These are phyloP conservation scores for Ophiostoma australiae DNA, from an alignment of 2,329 filamentous ascomycete genomes.

Conservation along the genomic window DNA sequence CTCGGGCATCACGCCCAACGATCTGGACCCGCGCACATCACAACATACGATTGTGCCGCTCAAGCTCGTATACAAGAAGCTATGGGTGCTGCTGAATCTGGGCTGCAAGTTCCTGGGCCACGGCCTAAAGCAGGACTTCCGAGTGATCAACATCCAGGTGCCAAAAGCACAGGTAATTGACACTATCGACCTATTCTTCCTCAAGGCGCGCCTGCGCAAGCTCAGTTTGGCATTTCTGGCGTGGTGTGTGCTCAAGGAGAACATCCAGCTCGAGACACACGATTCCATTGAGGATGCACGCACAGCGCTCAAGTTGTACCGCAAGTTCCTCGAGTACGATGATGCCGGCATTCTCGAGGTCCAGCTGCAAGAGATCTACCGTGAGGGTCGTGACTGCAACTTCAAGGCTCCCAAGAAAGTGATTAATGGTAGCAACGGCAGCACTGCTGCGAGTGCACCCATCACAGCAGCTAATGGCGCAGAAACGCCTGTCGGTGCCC, in stretches of 20 bases:
- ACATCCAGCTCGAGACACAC: conserved; percentile 87
- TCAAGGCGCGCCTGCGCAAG: conserved; percentile 74
- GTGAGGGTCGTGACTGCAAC: conserved; percentile 42
- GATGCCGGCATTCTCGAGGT: conserved; percentile 78
- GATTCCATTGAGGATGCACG: conserved; percentile 94
- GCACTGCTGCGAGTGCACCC: conserved; percentile 21
- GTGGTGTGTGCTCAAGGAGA: conserved; percentile 85
- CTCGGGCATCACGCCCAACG: conserved; percentile 81
- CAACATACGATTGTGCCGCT: conserved; percentile 78
- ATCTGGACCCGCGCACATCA: conserved; percentile 74
- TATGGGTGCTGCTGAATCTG: conserved; percentile 92
- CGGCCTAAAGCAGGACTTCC: conserved; percentile 89
- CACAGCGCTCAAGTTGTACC: conserved; percentile 81
- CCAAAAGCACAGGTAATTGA: conserved; percentile 88
- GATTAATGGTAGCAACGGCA: conserved; percentile 23
- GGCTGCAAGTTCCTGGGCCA: conserved; percentile 93
- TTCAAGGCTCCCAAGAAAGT: conserved; percentile 47
- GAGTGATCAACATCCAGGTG: conserved; percentile 96
- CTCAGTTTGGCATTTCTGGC: conserved; percentile 87
- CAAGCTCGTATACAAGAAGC: conserved; percentile 93
- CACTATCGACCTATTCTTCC: conserved; percentile 86
- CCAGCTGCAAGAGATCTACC: conserved; percentile 84
- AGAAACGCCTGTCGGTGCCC: conserved; percentile 46
- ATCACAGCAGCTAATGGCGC: conserved; percentile 28
- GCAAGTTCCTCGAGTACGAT: conserved; percentile 83